phyloP scores from a whole-genome alignment of 2,329 filamentous ascomycete species.

The Trichoderma atrobrunneum region DNA sequence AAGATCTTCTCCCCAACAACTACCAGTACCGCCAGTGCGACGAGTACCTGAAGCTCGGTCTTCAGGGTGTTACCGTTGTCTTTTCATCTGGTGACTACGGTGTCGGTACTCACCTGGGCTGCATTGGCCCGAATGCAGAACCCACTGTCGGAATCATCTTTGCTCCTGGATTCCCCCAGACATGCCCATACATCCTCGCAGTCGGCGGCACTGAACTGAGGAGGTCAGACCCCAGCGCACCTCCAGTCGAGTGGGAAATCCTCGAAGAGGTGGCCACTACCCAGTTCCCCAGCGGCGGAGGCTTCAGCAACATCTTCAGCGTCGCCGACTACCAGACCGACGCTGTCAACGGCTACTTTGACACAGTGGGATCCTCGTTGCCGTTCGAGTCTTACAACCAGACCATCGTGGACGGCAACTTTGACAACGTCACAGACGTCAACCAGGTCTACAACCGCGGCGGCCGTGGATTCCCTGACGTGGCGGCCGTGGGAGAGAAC shows the following conservation, averaged over 20 bases:
- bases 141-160: conserved; percentile 29
- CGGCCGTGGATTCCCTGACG: conserved; percentile 46
- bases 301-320: background rate
- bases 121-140: background rate
- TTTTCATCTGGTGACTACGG: conserved; percentile 51
- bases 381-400: conserved; percentile 20
- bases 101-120: conserved; percentile 30
- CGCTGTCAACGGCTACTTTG: conserved; percentile 27
- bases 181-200: conserved; percentile 48
- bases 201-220: conserved; percentile 48
- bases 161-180: conserved; percentile 43
- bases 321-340: background rate
- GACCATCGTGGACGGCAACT: conserved; percentile 33
- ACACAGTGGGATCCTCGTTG: conserved; percentile 22
- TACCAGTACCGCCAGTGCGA: conserved; percentile 52
- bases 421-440: conserved; percentile 32
- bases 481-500: conserved; percentile 43
- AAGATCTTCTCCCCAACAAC: conserved; percentile 44
- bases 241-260: background rate
- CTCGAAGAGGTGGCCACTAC: background rate
- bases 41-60: conserved; percentile 55
- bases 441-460: conserved; percentile 42
- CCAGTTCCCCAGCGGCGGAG: background rate
- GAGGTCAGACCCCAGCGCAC: background rate
- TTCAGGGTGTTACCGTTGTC: conserved; percentile 49